phyloP scores from a whole-genome alignment of 305 asterid genomes.

The Fraxinus angustifolia region DNA sequence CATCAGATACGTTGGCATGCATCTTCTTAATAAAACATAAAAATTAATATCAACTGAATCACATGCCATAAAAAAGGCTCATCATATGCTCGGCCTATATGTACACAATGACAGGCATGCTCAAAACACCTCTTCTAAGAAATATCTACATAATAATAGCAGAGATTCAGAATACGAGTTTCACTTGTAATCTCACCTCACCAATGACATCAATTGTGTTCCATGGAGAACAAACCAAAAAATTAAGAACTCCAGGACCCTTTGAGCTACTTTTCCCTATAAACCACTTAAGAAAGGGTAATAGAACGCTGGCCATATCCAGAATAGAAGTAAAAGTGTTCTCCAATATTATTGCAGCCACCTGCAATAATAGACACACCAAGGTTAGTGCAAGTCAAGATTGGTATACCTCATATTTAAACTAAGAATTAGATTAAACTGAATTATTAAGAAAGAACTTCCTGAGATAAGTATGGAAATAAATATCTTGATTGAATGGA shows the following conservation, averaged over 20 bases:
- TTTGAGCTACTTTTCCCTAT: constrained; percentile 79
- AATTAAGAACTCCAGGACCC: constrained; percentile 69
- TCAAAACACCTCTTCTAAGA: neutral
- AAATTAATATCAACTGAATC: neutral
- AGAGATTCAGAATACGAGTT: neutral
- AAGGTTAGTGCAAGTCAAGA: neutral
- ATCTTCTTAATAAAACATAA: neutral
- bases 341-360: constrained; percentile 77
- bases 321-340: constrained; percentile 94
- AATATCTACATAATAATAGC: constrained; percentile 4
- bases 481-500: neutral
- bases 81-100: neutral
- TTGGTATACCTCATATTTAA: neutral
- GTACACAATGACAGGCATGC: neutral
- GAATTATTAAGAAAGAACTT: neutral
- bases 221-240: constrained; percentile 96
- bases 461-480: neutral
- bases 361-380: constrained; percentile 39
- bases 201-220: constrained; percentile 74
- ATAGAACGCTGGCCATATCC: constrained; percentile 94
- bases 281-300: constrained; percentile 85
- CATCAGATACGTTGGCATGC: neutral
- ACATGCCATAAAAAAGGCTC: neutral
- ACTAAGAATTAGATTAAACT: neutral
- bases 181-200: constrained; percentile 56